phyloP scores from a whole-genome alignment of 1,284 basidiomycete genomes.

The Apiotrichum domesticum region DNA sequence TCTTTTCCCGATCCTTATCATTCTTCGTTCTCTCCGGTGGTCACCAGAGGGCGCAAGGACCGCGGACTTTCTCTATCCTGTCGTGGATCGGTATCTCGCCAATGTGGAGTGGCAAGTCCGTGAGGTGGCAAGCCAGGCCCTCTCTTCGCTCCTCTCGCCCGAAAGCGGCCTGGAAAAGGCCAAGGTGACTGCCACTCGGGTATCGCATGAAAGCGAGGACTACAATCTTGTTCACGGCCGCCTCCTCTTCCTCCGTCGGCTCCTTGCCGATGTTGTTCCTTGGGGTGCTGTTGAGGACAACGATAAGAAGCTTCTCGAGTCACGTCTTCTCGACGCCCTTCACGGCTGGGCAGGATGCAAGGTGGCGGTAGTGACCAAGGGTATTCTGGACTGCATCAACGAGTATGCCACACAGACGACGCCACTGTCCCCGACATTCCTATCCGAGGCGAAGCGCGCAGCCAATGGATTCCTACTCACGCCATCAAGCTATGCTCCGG shows the following conservation, averaged over 20 bases:
- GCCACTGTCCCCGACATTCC: not conserved
- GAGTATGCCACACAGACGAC: constrained; percentile 8
- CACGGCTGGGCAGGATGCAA: constrained; percentile 1
- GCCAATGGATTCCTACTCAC: constrained; percentile 5
- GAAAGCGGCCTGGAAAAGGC: constrained; percentile 19
- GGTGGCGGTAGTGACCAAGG: constrained; percentile 10
- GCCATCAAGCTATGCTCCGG: constrained; percentile 1
- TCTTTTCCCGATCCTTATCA: constrained; percentile 42
- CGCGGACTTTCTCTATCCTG: constrained; percentile 18
- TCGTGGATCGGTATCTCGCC: constrained; percentile 25
- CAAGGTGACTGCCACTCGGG: constrained; percentile 5
- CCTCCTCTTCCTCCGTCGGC: constrained; percentile 25
- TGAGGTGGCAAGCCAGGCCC: constrained; percentile 39
- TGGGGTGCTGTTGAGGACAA: constrained; percentile 12
- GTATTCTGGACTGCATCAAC: constrained; percentile 17
- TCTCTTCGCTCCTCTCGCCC: constrained; percentile 34
- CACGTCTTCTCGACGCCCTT: constrained; percentile 6
- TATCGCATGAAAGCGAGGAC: constrained; percentile 9
- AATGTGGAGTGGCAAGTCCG: constrained; percentile 39
- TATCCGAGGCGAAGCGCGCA: not conserved
- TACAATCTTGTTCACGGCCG: constrained; percentile 34
- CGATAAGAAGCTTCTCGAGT: constrained; percentile 12
- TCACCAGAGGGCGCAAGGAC: constrained; percentile 20
- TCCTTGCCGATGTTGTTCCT: constrained; percentile 29
- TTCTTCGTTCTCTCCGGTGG: constrained; percentile 37